A percentile compares a stretch with the other conserved stretches of the same genome.
Evolutionary conservation across 306 rosid species (phyloP).

Genomic region (Canavalia gladiata): DNA sequence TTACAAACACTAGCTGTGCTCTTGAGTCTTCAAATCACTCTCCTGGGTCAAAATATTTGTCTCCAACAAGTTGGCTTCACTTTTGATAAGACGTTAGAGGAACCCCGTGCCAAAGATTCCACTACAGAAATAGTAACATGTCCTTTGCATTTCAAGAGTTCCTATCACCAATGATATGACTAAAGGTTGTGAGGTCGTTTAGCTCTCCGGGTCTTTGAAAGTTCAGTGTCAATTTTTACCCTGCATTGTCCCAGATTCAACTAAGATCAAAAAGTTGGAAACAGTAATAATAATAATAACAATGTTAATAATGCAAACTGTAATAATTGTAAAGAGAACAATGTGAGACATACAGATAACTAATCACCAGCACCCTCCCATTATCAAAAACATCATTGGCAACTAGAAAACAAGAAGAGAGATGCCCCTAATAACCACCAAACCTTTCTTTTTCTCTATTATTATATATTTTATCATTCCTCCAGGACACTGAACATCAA

Average conservation of each 20-base stretch:
- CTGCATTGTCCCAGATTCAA: slow-evolving; percentile 50
- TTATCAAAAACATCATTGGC: slow-evolving; percentile 41
- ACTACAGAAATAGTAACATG: slow-evolving; percentile 31
- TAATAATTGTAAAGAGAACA: not conserved
- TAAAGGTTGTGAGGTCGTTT: slow-evolving; percentile 37
- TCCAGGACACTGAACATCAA: slow-evolving; percentile 52
- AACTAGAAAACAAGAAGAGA: slow-evolving; percentile 46
- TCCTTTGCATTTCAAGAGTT: slow-evolving; percentile 51
- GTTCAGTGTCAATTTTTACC: slow-evolving; percentile 36
- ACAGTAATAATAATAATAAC: not conserved
- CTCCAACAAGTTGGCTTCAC: slow-evolving; percentile 50
- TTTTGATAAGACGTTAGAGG: slow-evolving; percentile 34
- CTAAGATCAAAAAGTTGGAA: slow-evolving; percentile 34
- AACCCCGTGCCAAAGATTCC: slow-evolving; percentile 55
- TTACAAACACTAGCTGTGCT: slow-evolving; percentile 35
- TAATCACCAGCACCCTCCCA: slow-evolving; percentile 41
- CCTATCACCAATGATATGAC: slow-evolving; percentile 53
- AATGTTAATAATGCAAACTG: slow-evolving; percentile 35
- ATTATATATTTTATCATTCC: not conserved
- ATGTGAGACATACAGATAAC: slow-evolving; percentile 36
- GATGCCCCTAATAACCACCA: slow-evolving; percentile 46
- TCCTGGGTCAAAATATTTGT: slow-evolving; percentile 49
- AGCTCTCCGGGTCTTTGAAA: slow-evolving; percentile 36
- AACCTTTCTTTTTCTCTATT: slow-evolving; percentile 47
- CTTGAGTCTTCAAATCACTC: slow-evolving; percentile 61